A percentile compares a stretch with the other conserved stretches of the same genome.
Conservation (phyloP, 371 early-diverging fungal genomes). For the Mucor sp. region DNA sequence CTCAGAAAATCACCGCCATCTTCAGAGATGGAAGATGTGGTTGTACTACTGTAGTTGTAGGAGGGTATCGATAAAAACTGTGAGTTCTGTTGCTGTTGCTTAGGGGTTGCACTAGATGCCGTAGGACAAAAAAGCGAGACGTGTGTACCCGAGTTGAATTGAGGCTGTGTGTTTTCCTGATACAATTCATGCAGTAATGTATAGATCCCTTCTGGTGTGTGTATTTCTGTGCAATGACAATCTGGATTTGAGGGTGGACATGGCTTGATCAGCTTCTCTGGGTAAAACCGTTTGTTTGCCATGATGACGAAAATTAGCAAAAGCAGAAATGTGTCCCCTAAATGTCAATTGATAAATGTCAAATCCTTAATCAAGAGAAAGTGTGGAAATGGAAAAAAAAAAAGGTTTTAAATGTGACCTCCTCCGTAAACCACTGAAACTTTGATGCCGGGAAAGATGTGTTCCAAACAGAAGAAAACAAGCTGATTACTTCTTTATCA, state of each 20-base stretch:
- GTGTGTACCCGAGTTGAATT: slow-evolving; percentile 42
- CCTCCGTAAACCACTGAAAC: background rate
- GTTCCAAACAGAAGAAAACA: background rate
- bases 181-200: slow-evolving; percentile 41
- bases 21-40: background rate
- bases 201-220: slow-evolving; percentile 49
- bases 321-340: no score
- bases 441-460: background rate
- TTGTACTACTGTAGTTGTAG: background rate
- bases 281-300: background rate
- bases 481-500: background rate
- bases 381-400: background rate
- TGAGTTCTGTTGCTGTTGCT: background rate
- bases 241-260: slow-evolving; percentile 25
- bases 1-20: background rate
- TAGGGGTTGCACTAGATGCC: background rate
- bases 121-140: slow-evolving; percentile 14
- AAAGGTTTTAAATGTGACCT: background rate
- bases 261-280: slow-evolving; percentile 13
- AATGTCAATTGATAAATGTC: background rate
- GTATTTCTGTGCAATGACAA: slow-evolving; percentile 25
- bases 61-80: background rate
- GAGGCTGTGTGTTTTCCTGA: slow-evolving; percentile 39
- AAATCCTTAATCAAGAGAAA: background rate
- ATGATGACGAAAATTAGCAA: background rate